phyloP scores from a whole-genome alignment of 345 rosid genomes.

The Bruguiera parviflora region DNA sequence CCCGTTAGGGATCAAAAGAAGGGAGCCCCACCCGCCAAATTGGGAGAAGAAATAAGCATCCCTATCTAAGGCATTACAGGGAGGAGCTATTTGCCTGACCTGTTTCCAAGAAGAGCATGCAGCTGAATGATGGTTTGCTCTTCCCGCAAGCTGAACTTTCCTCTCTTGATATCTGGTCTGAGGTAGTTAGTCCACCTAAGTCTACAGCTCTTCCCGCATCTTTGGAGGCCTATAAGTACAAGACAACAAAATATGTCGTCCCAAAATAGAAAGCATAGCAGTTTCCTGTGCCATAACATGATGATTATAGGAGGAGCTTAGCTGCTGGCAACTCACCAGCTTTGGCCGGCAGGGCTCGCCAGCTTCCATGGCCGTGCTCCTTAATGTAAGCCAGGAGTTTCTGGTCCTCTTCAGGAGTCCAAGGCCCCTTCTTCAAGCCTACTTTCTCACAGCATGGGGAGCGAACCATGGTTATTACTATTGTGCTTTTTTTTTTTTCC shows the following conservation, averaged over 20 bases:
- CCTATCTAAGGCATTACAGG: no score
- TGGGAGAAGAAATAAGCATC: no score
- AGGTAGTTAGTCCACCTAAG: slow-evolving; percentile 18
- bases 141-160: slow-evolving; percentile 15
- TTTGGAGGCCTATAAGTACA: slow-evolving; percentile 4
- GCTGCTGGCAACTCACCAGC: slow-evolving; percentile 1
- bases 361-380: slow-evolving; percentile 16
- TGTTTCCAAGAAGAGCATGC: slow-evolving; percentile 20
- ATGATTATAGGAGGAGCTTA: not conserved
- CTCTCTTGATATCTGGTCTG: slow-evolving; percentile 18
- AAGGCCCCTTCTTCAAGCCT: slow-evolving; percentile 17
- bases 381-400: slow-evolving; percentile 11
- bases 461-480: not conserved
- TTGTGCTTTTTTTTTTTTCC: no score
- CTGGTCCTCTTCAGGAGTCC: slow-evolving; percentile 20
- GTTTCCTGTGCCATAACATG: not conserved
- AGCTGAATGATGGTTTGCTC: slow-evolving; percentile 16
- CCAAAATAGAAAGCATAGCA: not conserved
- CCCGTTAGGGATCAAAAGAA: no score
- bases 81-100: not conserved
- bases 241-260: not conserved
- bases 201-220: slow-evolving; percentile 20
- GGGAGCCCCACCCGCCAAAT: no score
- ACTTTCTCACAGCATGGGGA: slow-evolving; percentile 5
- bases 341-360: slow-evolving; percentile 12